These are phyloP conservation scores for Tetramitus jugosus DNA, from an alignment of 208 protist species.

Conservation along the genomic window DNA sequence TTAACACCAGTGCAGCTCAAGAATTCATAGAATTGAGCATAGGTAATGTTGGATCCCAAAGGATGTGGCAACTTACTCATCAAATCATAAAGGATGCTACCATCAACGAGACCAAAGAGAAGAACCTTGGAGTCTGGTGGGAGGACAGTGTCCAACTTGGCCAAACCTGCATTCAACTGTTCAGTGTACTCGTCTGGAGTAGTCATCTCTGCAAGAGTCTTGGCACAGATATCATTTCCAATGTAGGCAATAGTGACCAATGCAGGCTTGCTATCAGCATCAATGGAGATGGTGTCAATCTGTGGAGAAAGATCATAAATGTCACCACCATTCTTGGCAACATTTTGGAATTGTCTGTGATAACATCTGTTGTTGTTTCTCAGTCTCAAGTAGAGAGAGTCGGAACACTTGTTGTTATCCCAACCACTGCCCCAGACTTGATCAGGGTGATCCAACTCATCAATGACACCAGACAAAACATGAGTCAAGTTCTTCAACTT, in stretches of 20 bases:
- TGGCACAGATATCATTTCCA: slow-evolving; percentile 22
- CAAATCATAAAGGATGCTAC: neutral
- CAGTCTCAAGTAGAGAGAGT: slow-evolving; percentile 8
- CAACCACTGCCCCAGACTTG: neutral
- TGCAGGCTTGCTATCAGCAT: neutral
- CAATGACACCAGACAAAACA: neutral
- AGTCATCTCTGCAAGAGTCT: neutral
- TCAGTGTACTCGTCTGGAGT: neutral
- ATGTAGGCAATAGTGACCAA: slow-evolving; percentile 16
- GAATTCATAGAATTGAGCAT: slow-evolving; percentile 3
- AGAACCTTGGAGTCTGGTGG: slow-evolving; percentile 11
- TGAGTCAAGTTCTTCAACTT: neutral
- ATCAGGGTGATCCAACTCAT: slow-evolving; percentile 21
- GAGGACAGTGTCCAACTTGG: neutral
- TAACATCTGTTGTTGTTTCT: neutral
- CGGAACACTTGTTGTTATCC: neutral
- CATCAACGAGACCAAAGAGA: slow-evolving; percentile 4
- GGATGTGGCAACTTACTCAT: slow-evolving; percentile 11
- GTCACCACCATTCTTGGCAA: slow-evolving; percentile 18
- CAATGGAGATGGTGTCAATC: neutral
- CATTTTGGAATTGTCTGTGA: slow-evolving; percentile 23
- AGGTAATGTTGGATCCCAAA: neutral
- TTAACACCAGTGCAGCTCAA: slow-evolving; percentile 3
- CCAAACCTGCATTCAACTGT: neutral
- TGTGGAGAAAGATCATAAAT: neutral